These are phyloP conservation scores for Lodderomyces elongisporus DNA, from an alignment of 1,139 yeast species.

Conservation along the genomic window DNA sequence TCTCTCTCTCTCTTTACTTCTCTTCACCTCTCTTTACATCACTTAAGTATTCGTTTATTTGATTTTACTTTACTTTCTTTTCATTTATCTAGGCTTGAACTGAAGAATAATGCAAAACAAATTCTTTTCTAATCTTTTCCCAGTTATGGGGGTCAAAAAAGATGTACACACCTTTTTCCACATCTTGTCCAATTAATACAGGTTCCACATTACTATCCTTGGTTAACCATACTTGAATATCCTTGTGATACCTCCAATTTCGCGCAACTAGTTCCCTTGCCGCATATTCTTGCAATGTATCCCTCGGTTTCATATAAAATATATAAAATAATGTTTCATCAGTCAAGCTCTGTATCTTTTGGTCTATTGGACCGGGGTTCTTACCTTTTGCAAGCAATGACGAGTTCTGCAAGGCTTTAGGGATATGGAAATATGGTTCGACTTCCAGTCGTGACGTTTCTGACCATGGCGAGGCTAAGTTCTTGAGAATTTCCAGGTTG, in stretches of 20 bases:
- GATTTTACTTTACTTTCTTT: no score
- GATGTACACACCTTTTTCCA: conserved; percentile 92
- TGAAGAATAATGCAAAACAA: conserved; percentile 61
- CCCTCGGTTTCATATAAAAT: conserved; percentile 91
- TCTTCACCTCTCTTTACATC: no score
- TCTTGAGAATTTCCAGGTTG: conserved; percentile 51
- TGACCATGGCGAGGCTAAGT: conserved; percentile 91
- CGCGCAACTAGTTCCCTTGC: conserved; percentile 85
- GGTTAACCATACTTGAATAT: conserved; percentile 92
- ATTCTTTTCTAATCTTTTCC: conserved; percentile 89
- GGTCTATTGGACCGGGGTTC: conserved; percentile 48
- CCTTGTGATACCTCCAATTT: conserved; percentile 97
- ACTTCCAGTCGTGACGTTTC: conserved; percentile 88
- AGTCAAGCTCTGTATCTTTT: conserved; percentile 68
- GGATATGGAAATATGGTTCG: conserved; percentile 72
- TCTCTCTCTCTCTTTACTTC: no score
- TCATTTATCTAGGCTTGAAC: conserved; percentile 39
- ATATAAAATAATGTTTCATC: conserved; percentile 93
- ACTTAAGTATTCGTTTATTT: no score
- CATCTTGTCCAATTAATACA: conserved; percentile 73
- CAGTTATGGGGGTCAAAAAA: conserved; percentile 95
- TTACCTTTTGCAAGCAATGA: conserved; percentile 50
- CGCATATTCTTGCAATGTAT: conserved; percentile 87
- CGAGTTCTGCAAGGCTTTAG: conserved; percentile 21
- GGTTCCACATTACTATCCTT: conserved; percentile 92